Base-by-base conservation (phyloP, 2,329 filamentous ascomycete species). In the Kalmusia sp. region DNA sequence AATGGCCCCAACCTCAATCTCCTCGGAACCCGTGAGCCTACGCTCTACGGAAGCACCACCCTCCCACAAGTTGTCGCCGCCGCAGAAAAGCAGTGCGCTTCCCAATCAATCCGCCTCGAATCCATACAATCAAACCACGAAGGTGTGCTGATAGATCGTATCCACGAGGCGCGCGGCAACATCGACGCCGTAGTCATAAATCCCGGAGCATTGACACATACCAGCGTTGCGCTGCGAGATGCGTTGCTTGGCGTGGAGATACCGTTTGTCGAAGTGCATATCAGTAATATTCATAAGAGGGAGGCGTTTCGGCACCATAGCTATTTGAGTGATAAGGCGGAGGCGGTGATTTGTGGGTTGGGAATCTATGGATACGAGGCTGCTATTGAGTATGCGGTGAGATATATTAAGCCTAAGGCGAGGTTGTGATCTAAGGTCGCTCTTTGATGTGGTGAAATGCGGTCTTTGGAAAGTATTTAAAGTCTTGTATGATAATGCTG, bases 1-100 rank as follows among this genome's bases (percentile, higher is more conserved):
- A 92, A 92, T 74, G 89, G 90, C n/a, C 89, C 89, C 27, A 93
- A 93, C 72, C 87, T 93, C 64, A 92, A 92, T 76, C 86, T 93
- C 44, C 83, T 93, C 25, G 90, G 90, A 30, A 88, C 84, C 11
- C 82, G 90, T 19, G 89, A 93, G 71, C 89, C 90, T 14, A 77
- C 85, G 24, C 82, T 91, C 64, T 92, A 93, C 77, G 90, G 90
- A 67, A 80, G 78, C 55, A 86, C 85, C 0, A 91, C 89, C 0
- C 84, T 93, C 11, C 45, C 77, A 17, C 84, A 90, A 59, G 81
- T 93, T 14, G 79, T 85, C 40, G 54, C 72, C 2, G 62, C 76
- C 8, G 82, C 83, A 21, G 65, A 77, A 43, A 55, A 75, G 0
- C 84, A 87, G 55, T 84, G 84, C 27, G 41, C 72, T 0, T 58